Evolutionary conservation across 2,329 filamentous ascomycete genomes (phyloP).

Genomic region (Cytospora leucostoma): DNA sequence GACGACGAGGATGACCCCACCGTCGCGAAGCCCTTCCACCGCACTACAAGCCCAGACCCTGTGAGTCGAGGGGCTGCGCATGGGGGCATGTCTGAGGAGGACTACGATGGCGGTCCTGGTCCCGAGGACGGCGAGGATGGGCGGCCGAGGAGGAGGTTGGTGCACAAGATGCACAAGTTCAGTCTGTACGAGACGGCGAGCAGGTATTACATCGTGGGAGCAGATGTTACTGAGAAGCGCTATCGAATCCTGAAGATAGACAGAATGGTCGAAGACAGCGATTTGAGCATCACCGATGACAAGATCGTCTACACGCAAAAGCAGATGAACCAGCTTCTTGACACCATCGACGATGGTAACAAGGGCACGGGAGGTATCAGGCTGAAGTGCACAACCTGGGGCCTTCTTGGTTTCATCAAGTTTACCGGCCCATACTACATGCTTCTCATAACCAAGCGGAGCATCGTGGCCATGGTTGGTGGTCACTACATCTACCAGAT

Average conservation of each 20-base stretch:
- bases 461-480: conserved; percentile 92
- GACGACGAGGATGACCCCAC: conserved; percentile 62
- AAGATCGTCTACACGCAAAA: conserved; percentile 90
- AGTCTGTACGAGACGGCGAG: conserved; percentile 95
- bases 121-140: conserved; percentile 37
- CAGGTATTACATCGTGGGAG: conserved; percentile 91
- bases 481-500: conserved; percentile 96
- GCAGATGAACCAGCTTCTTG: conserved; percentile 90
- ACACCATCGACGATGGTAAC: conserved; percentile 94
- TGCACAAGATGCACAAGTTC: conserved; percentile 87
- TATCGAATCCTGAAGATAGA: conserved; percentile 96
- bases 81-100: conserved; percentile 29
- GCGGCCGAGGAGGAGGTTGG: conserved; percentile 37
- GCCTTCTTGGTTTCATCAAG: conserved; percentile 88
- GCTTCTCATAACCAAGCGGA: conserved; percentile 93
- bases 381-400: conserved; percentile 89
- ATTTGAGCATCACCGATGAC: conserved; percentile 86
- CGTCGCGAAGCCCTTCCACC: conserved; percentile 58
- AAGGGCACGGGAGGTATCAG: conserved; percentile 86
- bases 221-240: conserved; percentile 83
- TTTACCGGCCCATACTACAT: conserved; percentile 98
- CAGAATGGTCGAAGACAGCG: conserved; percentile 75
- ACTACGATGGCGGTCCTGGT: conserved; percentile 31
- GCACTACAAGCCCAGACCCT: conserved; percentile 55
- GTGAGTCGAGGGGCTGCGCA: conserved; percentile 34